These are phyloP conservation scores for Ogataea hybrid DNA, from an alignment of 1,139 yeast genomes.

Conservation along the genomic window DNA sequence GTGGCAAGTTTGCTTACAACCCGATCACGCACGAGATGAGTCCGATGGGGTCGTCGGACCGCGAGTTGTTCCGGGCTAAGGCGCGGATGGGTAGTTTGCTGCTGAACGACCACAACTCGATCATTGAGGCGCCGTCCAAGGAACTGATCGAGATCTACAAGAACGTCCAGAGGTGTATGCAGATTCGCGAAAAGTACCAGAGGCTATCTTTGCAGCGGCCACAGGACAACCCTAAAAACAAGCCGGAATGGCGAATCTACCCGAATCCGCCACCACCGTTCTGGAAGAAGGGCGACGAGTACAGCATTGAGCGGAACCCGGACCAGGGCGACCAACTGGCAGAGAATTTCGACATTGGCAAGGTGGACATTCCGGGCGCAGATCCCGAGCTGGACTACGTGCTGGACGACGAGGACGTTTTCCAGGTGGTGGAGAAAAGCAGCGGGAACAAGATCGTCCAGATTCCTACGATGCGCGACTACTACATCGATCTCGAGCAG, in stretches of 20 bases:
- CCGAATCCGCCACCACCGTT: slow-evolving; percentile 96
- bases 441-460: slow-evolving; percentile 40
- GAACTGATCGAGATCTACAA: slow-evolving; percentile 69
- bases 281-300: slow-evolving; percentile 58
- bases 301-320: slow-evolving; percentile 13
- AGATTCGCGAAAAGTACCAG: slow-evolving; percentile 76
- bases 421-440: slow-evolving; percentile 40
- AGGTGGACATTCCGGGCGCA: slow-evolving; percentile 64
- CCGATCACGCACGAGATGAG: slow-evolving; percentile 31
- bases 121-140: slow-evolving; percentile 59
- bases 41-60: slow-evolving; percentile 14
- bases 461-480: slow-evolving; percentile 81
- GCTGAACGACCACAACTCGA: slow-evolving; percentile 65
- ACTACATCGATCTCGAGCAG: slow-evolving; percentile 75
- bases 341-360: slow-evolving; percentile 57
- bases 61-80: slow-evolving; percentile 7
- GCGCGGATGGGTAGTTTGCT: slow-evolving; percentile 52
- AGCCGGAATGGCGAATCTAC: slow-evolving; percentile 68
- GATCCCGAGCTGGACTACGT: slow-evolving; percentile 48
- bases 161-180: slow-evolving; percentile 70
- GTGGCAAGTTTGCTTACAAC: slow-evolving; percentile 28
- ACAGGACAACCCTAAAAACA: slow-evolving; percentile 79
- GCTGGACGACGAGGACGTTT: slow-evolving; percentile 65
- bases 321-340: slow-evolving; percentile 21
- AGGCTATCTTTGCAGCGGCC: slow-evolving; percentile 69